A percentile compares a stretch with the other conserved stretches of the same genome.
phyloP scores from a whole-genome alignment of 371 early-diverging fungal species.

The Haplosporangium sp. region DNA sequence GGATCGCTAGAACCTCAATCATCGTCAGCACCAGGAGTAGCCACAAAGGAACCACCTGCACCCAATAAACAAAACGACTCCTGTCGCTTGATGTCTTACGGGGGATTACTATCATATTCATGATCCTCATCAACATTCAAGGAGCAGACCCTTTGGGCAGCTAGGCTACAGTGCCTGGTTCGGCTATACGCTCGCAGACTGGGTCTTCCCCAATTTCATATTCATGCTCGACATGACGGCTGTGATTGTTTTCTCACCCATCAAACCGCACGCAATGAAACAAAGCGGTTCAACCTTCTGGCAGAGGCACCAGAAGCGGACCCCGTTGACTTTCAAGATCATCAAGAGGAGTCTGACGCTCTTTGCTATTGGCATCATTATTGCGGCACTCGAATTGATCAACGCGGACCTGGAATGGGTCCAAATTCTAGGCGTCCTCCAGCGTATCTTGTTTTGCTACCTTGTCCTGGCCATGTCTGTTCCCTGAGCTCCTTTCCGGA shows the following conservation, averaged over 20 bases:
- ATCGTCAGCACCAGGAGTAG: neutral
- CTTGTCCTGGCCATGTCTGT: slow-evolving; percentile 25
- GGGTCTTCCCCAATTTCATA: slow-evolving; percentile 63
- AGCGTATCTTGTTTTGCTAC: slow-evolving; percentile 54
- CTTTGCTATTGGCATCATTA: slow-evolving; percentile 47
- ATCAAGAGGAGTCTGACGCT: slow-evolving; percentile 41
- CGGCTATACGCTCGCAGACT: slow-evolving; percentile 61
- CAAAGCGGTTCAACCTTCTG: neutral
- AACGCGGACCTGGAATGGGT: slow-evolving; percentile 14
- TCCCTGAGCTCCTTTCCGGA: slow-evolving; percentile 18
- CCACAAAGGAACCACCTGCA: neutral
- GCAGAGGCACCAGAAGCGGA: slow-evolving; percentile 5
- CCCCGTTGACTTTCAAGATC: slow-evolving; percentile 23
- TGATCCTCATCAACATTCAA: slow-evolving; percentile 64
- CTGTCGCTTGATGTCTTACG: slow-evolving; percentile 58
- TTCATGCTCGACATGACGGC: slow-evolving; percentile 60
- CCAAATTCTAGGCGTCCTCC: slow-evolving; percentile 55
- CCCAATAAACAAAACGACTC: slow-evolving; percentile 32
- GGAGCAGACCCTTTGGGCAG: slow-evolving; percentile 43
- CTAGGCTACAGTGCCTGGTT: slow-evolving; percentile 56
- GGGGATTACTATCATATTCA: slow-evolving; percentile 57
- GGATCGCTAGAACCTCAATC: neutral
- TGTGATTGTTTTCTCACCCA: slow-evolving; percentile 43
- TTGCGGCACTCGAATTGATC: slow-evolving; percentile 43
- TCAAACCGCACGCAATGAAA: neutral